Base-by-base conservation (phyloP, 805 yeast genomes). In the Kluyveromyces starmeri region DNA sequence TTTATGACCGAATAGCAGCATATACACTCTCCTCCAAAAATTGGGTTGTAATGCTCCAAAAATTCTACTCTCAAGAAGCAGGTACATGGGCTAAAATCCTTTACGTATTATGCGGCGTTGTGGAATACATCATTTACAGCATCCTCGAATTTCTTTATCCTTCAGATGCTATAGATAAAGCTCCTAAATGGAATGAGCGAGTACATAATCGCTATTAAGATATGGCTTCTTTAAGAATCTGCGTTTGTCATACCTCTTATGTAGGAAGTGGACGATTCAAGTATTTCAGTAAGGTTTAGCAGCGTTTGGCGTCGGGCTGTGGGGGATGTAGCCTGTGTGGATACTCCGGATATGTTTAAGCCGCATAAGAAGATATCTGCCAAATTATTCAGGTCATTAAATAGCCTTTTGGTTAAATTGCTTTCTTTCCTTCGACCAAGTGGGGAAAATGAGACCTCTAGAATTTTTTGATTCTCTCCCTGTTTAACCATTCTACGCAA, bases 41-140 rank as follows among this genome's bases (percentile, higher is more conserved):
- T 1, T 60, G 83, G 40, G 45, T 78, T 6, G 67, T 65, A 19
- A 67, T 89, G 45, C 57, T 89, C 22, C 68, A 67, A 40, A 71
- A 75, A 35, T 78, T 77, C 46, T 79, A 82, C 51, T 67, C 30
- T n/a, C 38, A 49, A 38, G 47, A 48, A 10, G 74, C 85, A 50
- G 88, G 88, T 0, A 69, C 78, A 1, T 80, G 94, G 75, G 94
- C 95, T 1, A 96, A 95, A 1, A 75, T 78, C 42, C 65, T 92
- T 37, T 88, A 78, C 55, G 80, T 82, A 1, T 55, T 92, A 20
- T 82, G 94, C 51, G 78, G 78, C 14, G 75, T 86, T 16, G 84
- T 84, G 3, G 97, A 92, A 59, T 69, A 79, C 20, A 66, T 85
- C 31, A 43, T 92, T 3, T 70, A 67, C 36, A 56, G 66, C 24